These are phyloP conservation scores for Monosporascus sp. DNA, from an alignment of 2,329 filamentous ascomycete species.

Conservation along the genomic window DNA sequence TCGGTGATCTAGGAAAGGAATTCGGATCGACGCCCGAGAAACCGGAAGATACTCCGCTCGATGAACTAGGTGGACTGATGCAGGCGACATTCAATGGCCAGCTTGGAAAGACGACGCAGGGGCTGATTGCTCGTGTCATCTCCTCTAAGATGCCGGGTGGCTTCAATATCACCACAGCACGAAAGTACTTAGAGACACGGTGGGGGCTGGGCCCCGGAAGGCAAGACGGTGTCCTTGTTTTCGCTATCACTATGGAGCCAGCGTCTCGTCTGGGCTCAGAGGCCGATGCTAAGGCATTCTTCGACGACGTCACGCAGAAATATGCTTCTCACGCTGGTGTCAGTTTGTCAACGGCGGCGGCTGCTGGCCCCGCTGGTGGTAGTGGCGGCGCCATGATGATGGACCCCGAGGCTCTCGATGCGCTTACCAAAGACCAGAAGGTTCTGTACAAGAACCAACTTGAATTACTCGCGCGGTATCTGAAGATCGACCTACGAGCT, in stretches of 20 bases:
- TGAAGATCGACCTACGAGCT: constrained; percentile 95
- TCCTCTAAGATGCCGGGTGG: constrained; percentile 99
- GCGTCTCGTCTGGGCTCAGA: constrained; percentile 83
- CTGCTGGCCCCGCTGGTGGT: constrained; percentile 66
- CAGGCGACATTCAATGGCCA: constrained; percentile 99
- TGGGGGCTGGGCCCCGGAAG: constrained; percentile 85
- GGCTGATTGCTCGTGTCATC: constrained; percentile 87
- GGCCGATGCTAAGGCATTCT: constrained; percentile 82
- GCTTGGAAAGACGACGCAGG: constrained; percentile 92
- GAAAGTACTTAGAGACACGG: constrained; percentile 90
- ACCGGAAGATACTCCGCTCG: constrained; percentile 92
- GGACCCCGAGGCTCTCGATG: constrained; percentile 95
- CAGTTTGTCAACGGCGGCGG: constrained; percentile 70
- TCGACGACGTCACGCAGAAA: constrained; percentile 84
- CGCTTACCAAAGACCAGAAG: constrained; percentile 92
- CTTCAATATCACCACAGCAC: constrained; percentile 94
- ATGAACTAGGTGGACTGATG: constrained; percentile 92
- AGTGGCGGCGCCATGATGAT: constrained; percentile 93
- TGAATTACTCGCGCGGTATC: constrained; percentile 87
- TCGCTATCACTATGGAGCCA: constrained; percentile 92
- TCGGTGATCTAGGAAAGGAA: constrained; percentile 95
- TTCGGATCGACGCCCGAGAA: constrained; percentile 98
- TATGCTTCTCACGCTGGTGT: constrained; percentile 82
- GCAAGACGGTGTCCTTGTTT: constrained; percentile 83
- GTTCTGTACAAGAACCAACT: constrained; percentile 97